Conservation (phyloP, 2,329 filamentous ascomycete species). For the Aureobasidium uvarum region DNA sequence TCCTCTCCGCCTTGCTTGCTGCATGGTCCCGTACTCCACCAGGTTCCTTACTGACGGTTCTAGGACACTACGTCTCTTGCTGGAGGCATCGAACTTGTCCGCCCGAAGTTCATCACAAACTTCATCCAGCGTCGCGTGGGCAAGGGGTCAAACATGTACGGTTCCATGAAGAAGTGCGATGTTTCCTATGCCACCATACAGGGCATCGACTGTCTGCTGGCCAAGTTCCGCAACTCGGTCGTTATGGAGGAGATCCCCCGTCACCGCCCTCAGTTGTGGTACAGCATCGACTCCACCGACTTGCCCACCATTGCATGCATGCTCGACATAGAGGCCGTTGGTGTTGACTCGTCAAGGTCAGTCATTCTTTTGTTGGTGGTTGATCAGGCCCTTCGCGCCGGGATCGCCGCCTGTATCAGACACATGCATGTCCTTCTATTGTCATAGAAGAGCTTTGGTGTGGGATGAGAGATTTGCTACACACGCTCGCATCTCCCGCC, state of each 20-base stretch:
- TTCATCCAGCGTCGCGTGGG: conserved; percentile 30
- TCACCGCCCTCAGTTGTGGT: conserved; percentile 80
- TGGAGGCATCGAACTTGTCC: conserved; percentile 61
- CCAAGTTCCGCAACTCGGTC: conserved; percentile 95
- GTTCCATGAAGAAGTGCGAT: conserved; percentile 80
- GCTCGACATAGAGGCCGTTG: conserved; percentile 30
- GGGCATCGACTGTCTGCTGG: conserved; percentile 82
- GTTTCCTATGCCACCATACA: conserved; percentile 98
- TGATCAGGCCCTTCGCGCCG: not conserved
- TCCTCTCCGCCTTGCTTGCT: too few species aligned
- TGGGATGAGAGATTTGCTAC: too few species aligned
- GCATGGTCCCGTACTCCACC: too few species aligned
- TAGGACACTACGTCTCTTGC: too few species aligned
- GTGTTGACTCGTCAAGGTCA: not conserved
- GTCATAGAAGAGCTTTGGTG: too few species aligned
- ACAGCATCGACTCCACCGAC: conserved; percentile 49
- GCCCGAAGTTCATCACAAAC: conserved; percentile 70
- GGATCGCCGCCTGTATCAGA: not conserved
- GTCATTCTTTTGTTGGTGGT: not conserved
- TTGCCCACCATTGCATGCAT: conserved; percentile 39
- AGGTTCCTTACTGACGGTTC: too few species aligned
- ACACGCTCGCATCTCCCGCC: too few species aligned
- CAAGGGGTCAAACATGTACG: conserved; percentile 68
- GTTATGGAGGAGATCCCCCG: conserved; percentile 84
- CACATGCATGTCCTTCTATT: not conserved